Percentiles rank a stretch among this genome's conserved stretches.
phyloP scores from a whole-genome alignment of 2,329 filamentous ascomycete species.

The Fusarium dlaminii region DNA sequence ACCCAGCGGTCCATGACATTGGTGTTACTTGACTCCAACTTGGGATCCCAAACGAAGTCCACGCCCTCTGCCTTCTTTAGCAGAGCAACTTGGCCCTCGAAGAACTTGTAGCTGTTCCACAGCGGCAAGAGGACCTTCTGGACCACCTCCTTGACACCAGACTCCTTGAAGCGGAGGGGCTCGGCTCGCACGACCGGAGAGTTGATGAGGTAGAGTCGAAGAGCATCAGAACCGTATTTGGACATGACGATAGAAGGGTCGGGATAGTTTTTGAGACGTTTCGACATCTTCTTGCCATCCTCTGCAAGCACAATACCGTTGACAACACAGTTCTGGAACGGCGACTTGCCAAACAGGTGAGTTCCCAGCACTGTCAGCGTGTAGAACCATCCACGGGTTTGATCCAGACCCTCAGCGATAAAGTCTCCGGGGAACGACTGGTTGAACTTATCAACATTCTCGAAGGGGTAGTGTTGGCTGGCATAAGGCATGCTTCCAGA shows the following conservation, averaged over 20 bases:
- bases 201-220: constrained; percentile 96
- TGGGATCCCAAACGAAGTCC: constrained; percentile 82
- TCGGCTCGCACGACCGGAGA: constrained; percentile 94
- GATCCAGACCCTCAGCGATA: constrained; percentile 91
- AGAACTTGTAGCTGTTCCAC: constrained; percentile 98
- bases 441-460: constrained; percentile 83
- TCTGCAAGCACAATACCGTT: constrained; percentile 94
- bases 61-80: constrained; percentile 85
- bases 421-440: constrained; percentile 90
- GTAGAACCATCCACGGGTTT: constrained; percentile 98
- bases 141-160: constrained; percentile 93
- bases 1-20: constrained; percentile 99
- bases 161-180: constrained; percentile 89
- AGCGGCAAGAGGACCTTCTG: constrained; percentile 89
- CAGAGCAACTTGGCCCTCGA: constrained; percentile 85
- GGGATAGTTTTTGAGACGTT: constrained; percentile 95
- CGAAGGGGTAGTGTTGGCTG: constrained; percentile 90
- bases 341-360: constrained; percentile 83
- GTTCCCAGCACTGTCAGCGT: constrained; percentile 89
- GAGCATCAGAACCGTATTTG: constrained; percentile 89
- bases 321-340: constrained; percentile 96
- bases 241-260: constrained; percentile 85
- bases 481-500: constrained; percentile 96
- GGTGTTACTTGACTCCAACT: constrained; percentile 77
- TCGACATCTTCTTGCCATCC: constrained; percentile 99